These are phyloP conservation scores for Climacium dendroides DNA, from an alignment of 225 moss, liverwort and hornwort species.

Conservation along the genomic window DNA sequence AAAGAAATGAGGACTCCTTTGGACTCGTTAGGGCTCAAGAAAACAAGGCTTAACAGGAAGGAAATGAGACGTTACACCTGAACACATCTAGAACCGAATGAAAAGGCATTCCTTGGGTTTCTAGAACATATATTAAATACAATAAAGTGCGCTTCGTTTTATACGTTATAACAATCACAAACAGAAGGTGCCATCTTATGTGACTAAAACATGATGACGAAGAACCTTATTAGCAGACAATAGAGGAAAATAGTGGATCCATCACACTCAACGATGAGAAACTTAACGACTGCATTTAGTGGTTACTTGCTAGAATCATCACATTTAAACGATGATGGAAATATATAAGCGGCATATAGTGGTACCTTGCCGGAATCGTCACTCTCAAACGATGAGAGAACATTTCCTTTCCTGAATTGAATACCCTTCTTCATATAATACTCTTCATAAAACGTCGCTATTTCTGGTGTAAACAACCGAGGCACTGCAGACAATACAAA, in stretches of 20 bases:
- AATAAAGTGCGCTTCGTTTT: neutral
- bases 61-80: neutral
- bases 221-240: neutral
- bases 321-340: neutral
- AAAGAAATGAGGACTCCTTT: neutral
- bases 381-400: constrained; percentile 56
- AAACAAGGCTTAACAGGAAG: neutral
- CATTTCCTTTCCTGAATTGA: constrained; percentile 59
- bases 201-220: neutral
- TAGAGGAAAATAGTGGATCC: neutral
- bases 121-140: neutral
- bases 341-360: neutral
- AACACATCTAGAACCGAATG: neutral
- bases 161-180: neutral
- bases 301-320: constrained; percentile 48
- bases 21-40: neutral
- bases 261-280: neutral
- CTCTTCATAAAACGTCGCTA: constrained; percentile 74
- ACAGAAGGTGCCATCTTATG: neutral
- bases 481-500: constrained; percentile 50
- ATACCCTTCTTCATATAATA: constrained; percentile 63
- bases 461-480: constrained; percentile 78
- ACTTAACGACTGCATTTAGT: neutral
- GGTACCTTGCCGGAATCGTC: constrained; percentile 57
- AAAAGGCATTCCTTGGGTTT: neutral